Conservation (phyloP, 345 rosid species). For the Corchorus olitorius region DNA sequence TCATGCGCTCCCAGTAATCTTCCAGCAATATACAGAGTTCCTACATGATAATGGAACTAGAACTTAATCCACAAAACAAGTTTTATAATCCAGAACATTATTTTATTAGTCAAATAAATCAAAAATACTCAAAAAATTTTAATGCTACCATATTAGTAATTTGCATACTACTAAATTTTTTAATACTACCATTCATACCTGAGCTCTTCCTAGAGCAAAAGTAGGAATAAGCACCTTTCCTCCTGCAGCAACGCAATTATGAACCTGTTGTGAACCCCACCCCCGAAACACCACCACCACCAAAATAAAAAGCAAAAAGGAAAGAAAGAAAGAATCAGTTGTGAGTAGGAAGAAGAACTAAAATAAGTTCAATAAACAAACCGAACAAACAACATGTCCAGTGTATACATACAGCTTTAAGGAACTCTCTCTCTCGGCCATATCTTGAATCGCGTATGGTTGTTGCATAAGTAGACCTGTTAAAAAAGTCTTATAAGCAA, state of each 20-base stretch:
- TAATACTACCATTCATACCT: constrained; percentile 43
- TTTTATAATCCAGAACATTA: background rate
- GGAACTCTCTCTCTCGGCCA: constrained; percentile 88
- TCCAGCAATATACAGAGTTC: constrained; percentile 92
- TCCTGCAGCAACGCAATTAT: constrained; percentile 84
- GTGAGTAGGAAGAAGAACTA: background rate
- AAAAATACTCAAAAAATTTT: background rate
- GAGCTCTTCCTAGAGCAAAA: constrained; percentile 98
- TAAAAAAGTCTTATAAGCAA: constrained; percentile 21
- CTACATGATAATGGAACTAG: constrained; percentile 32
- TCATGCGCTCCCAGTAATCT: constrained; percentile 98
- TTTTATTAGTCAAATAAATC: background rate
- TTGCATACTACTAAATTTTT: background rate
- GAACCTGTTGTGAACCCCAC: constrained; percentile 51
- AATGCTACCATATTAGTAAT: background rate
- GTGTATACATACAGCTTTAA: constrained; percentile 75
- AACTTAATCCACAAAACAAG: background rate
- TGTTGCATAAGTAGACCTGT: constrained; percentile 94
- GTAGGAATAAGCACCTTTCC: constrained; percentile 98
- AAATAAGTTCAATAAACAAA: background rate
- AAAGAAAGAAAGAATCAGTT: too few relatives aligned
- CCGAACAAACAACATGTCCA: background rate
- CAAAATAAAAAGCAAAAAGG: background rate
- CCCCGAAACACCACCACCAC: background rate
- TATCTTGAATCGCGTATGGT: constrained; percentile 90